Evolutionary conservation across 495 filamentous ascomycete species (phyloP), one percentile per base, ranked within the genome.

Genomic region (Gamarada debralockiae): DNA sequence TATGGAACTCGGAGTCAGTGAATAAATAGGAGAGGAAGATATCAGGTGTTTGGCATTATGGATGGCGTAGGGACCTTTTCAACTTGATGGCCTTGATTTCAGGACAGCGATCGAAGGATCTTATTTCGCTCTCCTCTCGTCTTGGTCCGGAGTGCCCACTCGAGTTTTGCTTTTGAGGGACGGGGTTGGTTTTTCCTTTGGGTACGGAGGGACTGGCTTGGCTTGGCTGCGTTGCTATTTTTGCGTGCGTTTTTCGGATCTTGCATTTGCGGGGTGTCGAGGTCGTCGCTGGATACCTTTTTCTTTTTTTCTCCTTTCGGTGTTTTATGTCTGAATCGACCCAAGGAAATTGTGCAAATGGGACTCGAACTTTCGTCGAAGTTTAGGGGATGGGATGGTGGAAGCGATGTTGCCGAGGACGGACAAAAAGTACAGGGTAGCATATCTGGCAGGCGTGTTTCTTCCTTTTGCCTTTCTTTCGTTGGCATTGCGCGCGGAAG

Each of bases 31-130:
- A 24, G n/a, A 18, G 24, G n/a, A 51, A 37, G 15, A 51, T 25
- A 38, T 36, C 33, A 9, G 48, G 34, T 51, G 33, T 41, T 51
- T 27, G 21, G 34, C 48, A 38, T 40, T 25, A 43, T 43, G 40
- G 40, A 43, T 43, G 40, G 40, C 40, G 40, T 43, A 43, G 21
- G 21, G 10, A 43, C 18, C 13, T 43, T 13, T 22, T 14, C 21
- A 43, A 13, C 9, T 43, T 22, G n/a, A n/a, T n/a, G 40, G 21
- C 21, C 18, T 43, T 22, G 40, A 39, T 20, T 12, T 23, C 40
- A 3, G 40, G 17, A 15, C 10, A 20, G 15, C 15, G 40, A 43
- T 43, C 15, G 20, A 43, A 20, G 40, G 21, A 4, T 7, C 7
- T 8, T 21, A 23, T 15, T 23, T 7, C 40, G 21, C 21, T 48